Evolutionary conservation across 176 grass and related monocot genomes (phyloP).

Genomic region (Zea mays): Zm-B73-REFERENCE-NAM-5.0 NC_050101.1:89759501-89760000

Average conservation of each 20-base stretch:
- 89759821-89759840: slow-evolving; percentile 95
- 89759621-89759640: slow-evolving; percentile 92
- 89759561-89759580: slow-evolving; percentile 91
- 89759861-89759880: slow-evolving; percentile 98
- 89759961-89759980: slow-evolving; percentile 97
- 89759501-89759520: slow-evolving; percentile 97
- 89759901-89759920: slow-evolving; percentile 91
- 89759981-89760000: slow-evolving; percentile 99
- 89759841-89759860: slow-evolving; percentile 98
- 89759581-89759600: slow-evolving; percentile 97
- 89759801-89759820: slow-evolving; percentile 91
- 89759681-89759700: slow-evolving; percentile 99
- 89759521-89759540: slow-evolving; percentile 95
- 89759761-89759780: slow-evolving; percentile 99
- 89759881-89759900: slow-evolving; percentile 93
- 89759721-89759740: slow-evolving; percentile 99
- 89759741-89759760: slow-evolving; percentile 98
- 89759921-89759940: slow-evolving; percentile 99
- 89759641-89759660: slow-evolving; percentile 97
- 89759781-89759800: slow-evolving; percentile 98
- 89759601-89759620: slow-evolving; percentile 91
- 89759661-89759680: slow-evolving; percentile 89
- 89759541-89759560: slow-evolving; percentile 91
- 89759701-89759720: slow-evolving; percentile 95
- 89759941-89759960: slow-evolving; percentile 95